Conservation (phyloP, 176 grass and related monocot genomes). For the Carex littledalei region DNA sequence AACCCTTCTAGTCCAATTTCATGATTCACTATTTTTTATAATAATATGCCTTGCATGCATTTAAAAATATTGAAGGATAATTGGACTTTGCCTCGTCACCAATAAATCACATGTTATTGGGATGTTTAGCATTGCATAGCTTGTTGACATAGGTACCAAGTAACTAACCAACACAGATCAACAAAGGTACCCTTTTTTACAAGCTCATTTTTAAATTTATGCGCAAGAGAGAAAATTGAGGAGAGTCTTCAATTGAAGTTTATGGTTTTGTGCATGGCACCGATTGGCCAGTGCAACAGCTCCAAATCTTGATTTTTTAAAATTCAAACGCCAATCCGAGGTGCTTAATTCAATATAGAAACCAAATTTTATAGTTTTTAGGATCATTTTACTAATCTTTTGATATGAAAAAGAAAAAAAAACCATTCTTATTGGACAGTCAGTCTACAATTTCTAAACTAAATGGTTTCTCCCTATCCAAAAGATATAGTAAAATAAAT, state of each 20-base stretch:
- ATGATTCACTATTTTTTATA: conserved; percentile 5
- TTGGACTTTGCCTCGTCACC: neutral
- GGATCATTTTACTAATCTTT: neutral
- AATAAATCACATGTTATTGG: neutral
- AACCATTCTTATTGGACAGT: neutral
- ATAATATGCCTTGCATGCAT: neutral
- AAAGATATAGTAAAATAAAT: no score
- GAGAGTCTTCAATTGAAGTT: neutral
- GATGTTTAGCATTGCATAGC: neutral
- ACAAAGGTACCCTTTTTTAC: neutral
- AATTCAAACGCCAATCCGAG: neutral
- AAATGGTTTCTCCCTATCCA: neutral
- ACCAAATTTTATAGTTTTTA: neutral
- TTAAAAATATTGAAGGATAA: neutral
- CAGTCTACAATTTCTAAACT: neutral
- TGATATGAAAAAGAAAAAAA: neutral
- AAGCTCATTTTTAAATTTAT: neutral
- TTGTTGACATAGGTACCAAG: neutral
- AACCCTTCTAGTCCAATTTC: neutral
- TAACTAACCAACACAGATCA: neutral
- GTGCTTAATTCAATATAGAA: neutral
- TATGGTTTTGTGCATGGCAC: neutral
- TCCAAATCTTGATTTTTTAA: neutral
- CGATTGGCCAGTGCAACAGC: neutral
- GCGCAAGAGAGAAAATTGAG: neutral